phyloP scores from a whole-genome alignment of 495 filamentous ascomycete species.

The Hypoxylon perforatum region DNA sequence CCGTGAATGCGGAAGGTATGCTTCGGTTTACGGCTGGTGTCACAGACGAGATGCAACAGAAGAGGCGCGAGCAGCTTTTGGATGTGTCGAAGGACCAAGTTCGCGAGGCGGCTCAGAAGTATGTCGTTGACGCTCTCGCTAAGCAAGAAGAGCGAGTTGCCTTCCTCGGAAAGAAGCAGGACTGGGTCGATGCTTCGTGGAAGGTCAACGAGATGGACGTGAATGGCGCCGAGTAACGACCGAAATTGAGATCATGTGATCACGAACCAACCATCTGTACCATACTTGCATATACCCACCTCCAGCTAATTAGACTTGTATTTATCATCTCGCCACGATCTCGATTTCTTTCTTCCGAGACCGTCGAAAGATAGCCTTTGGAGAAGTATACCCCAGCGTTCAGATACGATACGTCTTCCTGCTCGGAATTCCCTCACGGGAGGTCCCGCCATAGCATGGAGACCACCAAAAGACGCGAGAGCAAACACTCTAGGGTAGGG shows the following conservation, averaged over 20 bases:
- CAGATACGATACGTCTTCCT: conserved; percentile 65
- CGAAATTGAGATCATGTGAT: conserved; percentile 1
- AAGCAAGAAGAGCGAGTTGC: conserved; percentile 65
- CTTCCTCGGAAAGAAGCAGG: conserved; percentile 86
- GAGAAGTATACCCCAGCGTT: conserved; percentile 45
- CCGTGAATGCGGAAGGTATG: conserved; percentile 90
- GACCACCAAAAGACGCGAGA: conserved; percentile 63
- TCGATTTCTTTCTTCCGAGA: neutral
- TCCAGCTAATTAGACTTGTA: conserved; percentile 44
- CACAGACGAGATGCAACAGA: conserved; percentile 89
- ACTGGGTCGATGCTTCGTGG: conserved; percentile 72
- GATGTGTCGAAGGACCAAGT: conserved; percentile 88
- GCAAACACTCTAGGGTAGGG: conserved; percentile 45
- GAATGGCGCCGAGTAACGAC: conserved; percentile 47
- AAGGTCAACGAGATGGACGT: conserved; percentile 64
- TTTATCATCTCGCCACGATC: conserved; percentile 4
- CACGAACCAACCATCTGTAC: conserved; percentile 48
- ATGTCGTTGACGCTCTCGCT: conserved; percentile 76
- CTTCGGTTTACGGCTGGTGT: conserved; percentile 84
- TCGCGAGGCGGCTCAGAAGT: conserved; percentile 81
- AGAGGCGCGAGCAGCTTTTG: conserved; percentile 83
- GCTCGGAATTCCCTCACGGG: conserved; percentile 39
- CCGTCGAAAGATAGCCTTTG: neutral
- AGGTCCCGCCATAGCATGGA: conserved; percentile 52
- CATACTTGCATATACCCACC: conserved; percentile 57